These are phyloP conservation scores for Eucalyptus erythrocorys DNA, from an alignment of 345 rosid genomes.

Conservation along the genomic window DNA sequence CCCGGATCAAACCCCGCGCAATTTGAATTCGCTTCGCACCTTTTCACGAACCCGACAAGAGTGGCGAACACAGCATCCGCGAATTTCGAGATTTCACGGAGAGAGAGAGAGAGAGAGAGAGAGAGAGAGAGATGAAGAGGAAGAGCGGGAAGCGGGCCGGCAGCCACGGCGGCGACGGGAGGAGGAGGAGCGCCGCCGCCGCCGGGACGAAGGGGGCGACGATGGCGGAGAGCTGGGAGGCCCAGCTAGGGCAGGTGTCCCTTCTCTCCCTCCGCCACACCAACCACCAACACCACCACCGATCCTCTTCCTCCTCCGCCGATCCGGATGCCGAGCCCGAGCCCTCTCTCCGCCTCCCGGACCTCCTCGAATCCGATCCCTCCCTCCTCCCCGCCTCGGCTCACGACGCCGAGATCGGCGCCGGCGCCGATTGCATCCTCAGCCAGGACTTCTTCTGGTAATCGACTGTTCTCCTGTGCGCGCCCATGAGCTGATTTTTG, in stretches of 20 bases:
- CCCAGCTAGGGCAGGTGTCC: slow-evolving; percentile 28
- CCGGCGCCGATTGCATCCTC: slow-evolving; percentile 68
- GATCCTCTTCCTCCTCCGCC: neutral
- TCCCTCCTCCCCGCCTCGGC: slow-evolving; percentile 4
- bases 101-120: neutral
- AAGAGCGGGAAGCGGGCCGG: slow-evolving; percentile 25
- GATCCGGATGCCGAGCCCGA: neutral
- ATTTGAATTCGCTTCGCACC: neutral
- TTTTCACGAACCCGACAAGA: neutral
- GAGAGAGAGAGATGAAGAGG: neutral
- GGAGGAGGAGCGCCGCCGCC: slow-evolving; percentile 5
- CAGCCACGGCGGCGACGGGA: neutral
- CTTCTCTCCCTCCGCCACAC: neutral
- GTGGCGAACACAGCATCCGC: neutral
- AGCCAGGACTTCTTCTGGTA: slow-evolving; percentile 98
- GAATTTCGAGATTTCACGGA: neutral
- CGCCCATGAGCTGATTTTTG: neutral
- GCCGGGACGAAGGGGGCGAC: slow-evolving; percentile 5
- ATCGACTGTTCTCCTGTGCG: neutral
- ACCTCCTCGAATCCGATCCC: slow-evolving; percentile 35
- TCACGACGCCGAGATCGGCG: slow-evolving; percentile 16
- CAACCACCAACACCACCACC: neutral
- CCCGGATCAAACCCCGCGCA: neutral
- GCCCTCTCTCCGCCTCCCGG: slow-evolving; percentile 1
- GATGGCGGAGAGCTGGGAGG: slow-evolving; percentile 22